A percentile compares a stretch with the other conserved stretches of the same genome.
Conservation (phyloP, 305 asterid species). For the Fraxinus albicans region DNA sequence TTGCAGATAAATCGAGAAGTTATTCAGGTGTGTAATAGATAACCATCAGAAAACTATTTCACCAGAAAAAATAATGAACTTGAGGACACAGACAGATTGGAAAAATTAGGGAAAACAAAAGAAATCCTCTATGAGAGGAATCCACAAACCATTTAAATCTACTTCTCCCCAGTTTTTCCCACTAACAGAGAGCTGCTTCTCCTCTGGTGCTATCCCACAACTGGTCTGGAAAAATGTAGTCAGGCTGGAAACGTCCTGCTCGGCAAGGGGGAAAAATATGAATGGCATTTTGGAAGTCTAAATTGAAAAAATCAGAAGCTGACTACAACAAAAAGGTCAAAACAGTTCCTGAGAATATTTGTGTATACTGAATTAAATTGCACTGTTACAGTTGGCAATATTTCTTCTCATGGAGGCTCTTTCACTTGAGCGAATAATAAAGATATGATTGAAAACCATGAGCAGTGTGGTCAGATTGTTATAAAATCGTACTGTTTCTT, state of each 20-base stretch:
- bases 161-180: constrained; percentile 99
- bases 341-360: not conserved
- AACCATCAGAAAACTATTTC: not conserved
- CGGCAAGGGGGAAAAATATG: constrained; percentile 21
- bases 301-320: not conserved
- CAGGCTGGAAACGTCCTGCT: constrained; percentile 83
- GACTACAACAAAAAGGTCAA: not conserved
- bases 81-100: not conserved
- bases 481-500: not conserved
- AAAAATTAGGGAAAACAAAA: not conserved
- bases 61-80: not conserved
- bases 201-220: constrained; percentile 75
- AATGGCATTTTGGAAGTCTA: not conserved
- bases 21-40: not conserved
- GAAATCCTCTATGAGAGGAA: constrained; percentile 4
- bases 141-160: constrained; percentile 71
- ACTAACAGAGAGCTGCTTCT: constrained; percentile 95
- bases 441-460: not conserved
- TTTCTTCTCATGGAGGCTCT: not conserved
- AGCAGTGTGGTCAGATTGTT: not conserved
- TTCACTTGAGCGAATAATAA: constrained; percentile 12
- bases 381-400: not conserved
- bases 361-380: not conserved
- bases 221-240: constrained; percentile 71
- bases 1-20: not conserved